Conservation (phyloP, 768 basidiomycete genomes). For the Pleurotus salmoneostramineus region DNA sequence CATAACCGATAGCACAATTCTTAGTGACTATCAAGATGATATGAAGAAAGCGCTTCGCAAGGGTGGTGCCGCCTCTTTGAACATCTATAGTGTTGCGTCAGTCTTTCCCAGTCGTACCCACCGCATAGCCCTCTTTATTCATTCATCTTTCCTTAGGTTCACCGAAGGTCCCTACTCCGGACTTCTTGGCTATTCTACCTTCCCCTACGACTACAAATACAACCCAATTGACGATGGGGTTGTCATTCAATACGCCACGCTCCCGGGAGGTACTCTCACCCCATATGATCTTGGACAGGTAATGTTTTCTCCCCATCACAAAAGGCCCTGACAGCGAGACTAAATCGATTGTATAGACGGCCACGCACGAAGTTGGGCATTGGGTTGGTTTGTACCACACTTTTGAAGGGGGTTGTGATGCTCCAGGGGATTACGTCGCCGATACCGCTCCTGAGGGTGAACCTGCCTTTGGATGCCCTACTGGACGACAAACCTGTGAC, state of each 20-base stretch:
- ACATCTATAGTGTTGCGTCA: conserved; percentile 35
- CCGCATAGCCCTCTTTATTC: neutral
- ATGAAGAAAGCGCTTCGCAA: conserved; percentile 30
- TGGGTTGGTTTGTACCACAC: conserved; percentile 34
- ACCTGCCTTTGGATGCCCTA: conserved; percentile 29
- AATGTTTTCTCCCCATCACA: too few relatives aligned
- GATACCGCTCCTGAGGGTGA: conserved; percentile 23
- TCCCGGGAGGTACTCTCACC: conserved; percentile 25
- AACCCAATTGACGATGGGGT: conserved; percentile 32
- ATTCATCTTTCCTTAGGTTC: conserved; percentile 16
- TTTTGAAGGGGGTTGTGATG: conserved; percentile 26
- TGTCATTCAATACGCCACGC: conserved; percentile 18
- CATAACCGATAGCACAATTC: too few relatives aligned
- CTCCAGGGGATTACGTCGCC: conserved; percentile 20
- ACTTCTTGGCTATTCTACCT: conserved; percentile 35
- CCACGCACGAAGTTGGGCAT: conserved; percentile 31
- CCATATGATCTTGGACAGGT: conserved; percentile 22
- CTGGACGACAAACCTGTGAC: conserved; percentile 17
- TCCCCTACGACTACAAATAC: conserved; percentile 25
- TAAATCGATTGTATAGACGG: conserved; percentile 14
- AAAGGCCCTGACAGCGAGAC: neutral
- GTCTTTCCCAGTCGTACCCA: too few relatives aligned
- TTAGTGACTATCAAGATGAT: conserved; percentile 18
- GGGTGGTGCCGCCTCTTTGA: conserved; percentile 27
- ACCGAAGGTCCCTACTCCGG: too few relatives aligned